Evolutionary conservation across 306 rosid genomes (phyloP).

Genomic region (Casuarina glauca): DNA sequence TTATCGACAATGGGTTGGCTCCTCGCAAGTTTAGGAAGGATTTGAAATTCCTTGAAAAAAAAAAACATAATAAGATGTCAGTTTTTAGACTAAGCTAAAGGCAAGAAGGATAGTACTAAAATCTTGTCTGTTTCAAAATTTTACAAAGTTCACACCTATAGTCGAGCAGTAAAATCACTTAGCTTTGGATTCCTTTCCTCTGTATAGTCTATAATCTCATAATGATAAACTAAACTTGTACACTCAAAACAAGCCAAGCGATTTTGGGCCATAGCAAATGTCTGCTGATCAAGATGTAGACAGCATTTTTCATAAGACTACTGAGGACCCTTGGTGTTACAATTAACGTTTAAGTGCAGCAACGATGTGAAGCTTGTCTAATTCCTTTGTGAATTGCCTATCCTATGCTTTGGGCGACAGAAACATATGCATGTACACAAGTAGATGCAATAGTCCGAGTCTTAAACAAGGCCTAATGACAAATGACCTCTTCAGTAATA

Average conservation of each 20-base stretch:
- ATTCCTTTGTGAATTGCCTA: neutral
- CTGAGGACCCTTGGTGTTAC: neutral
- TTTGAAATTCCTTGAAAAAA: too few species aligned
- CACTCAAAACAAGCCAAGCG: neutral
- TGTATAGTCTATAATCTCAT: neutral
- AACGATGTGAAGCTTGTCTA: neutral
- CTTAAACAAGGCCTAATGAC: neutral
- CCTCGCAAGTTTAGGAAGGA: too few species aligned
- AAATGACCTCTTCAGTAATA: slow-evolving; percentile 64
- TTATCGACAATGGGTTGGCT: too few species aligned
- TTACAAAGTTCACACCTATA: neutral
- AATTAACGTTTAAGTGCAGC: neutral
- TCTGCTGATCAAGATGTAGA: neutral
- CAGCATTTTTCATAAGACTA: neutral
- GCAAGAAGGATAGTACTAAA: neutral
- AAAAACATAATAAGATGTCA: too few species aligned
- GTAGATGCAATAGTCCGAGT: neutral
- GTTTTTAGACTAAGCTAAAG: neutral
- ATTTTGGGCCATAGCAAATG: neutral
- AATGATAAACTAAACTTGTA: neutral
- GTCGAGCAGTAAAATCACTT: neutral
- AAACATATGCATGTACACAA: neutral
- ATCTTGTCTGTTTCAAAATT: neutral
- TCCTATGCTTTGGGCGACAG: neutral
- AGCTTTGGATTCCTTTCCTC: neutral